These are phyloP conservation scores for Cadophora malorum DNA, from an alignment of 2,329 filamentous ascomycete species.

Conservation along the genomic window DNA sequence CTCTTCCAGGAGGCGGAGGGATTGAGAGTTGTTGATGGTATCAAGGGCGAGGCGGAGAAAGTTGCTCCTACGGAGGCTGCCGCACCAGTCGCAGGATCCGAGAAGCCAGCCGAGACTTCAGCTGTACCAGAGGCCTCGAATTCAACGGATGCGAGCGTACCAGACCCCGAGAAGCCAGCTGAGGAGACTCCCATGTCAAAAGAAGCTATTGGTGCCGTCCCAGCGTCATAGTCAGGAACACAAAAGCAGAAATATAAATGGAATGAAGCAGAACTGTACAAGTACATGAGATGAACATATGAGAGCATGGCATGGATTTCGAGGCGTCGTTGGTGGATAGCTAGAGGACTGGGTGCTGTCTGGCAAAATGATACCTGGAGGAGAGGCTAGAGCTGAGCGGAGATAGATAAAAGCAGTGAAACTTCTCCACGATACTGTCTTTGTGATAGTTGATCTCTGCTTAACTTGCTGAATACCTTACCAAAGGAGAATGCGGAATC, in stretches of 20 bases:
- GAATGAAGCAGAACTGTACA: background rate
- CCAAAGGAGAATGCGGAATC: too few species aligned
- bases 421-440: background rate
- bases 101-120: background rate
- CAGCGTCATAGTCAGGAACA: slow-evolving; percentile 37
- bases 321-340: slow-evolving; percentile 1
- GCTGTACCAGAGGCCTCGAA: background rate
- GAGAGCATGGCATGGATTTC: slow-evolving; percentile 5
- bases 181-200: slow-evolving; percentile 28
- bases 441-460: background rate
- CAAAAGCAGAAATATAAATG: background rate
- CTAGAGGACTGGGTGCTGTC: background rate
- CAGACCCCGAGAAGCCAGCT: slow-evolving; percentile 31
- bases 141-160: background rate
- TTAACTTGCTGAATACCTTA: too few species aligned
- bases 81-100: slow-evolving; percentile 12
- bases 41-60: slow-evolving; percentile 38
- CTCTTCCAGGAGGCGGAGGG: slow-evolving; percentile 40
- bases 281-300: slow-evolving; percentile 18
- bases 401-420: background rate
- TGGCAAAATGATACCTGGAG: slow-evolving; percentile 10
- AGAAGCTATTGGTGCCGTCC: slow-evolving; percentile 37
- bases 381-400: background rate
- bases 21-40: slow-evolving; percentile 43
- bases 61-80: slow-evolving; percentile 5